Evolutionary conservation across 1,284 basidiomycete species (phyloP).

Genomic region (Mycena sp.): DNA sequence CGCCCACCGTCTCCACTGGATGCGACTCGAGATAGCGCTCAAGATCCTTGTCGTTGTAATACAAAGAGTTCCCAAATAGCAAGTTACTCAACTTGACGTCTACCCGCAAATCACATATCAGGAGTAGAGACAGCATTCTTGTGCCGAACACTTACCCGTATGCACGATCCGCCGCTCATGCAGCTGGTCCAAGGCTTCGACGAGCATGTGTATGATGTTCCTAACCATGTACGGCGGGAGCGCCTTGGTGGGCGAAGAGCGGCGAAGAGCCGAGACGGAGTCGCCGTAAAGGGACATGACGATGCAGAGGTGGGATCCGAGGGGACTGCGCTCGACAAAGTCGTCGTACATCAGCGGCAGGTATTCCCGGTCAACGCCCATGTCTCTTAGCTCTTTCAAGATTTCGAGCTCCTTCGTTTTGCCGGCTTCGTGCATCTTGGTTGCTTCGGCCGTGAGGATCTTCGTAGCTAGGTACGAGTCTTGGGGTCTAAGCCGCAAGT

Average conservation of each 20-base stretch:
- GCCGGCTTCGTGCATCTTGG: not conserved
- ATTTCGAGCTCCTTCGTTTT: not conserved
- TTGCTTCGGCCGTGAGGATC: constrained; percentile 12
- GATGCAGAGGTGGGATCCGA: constrained; percentile 13
- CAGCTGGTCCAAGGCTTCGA: constrained; percentile 18
- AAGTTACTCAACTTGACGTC: constrained; percentile 18
- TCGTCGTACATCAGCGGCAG: not conserved
- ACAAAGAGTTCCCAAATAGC: constrained; percentile 3
- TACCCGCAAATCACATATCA: not conserved
- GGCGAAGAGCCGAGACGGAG: constrained; percentile 18
- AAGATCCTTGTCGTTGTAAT: not conserved
- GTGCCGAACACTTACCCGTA: constrained; percentile 4
- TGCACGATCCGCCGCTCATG: constrained; percentile 10
- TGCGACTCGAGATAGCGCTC: not conserved
- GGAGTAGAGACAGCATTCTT: too few relatives aligned
- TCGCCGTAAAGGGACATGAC: constrained; percentile 2
- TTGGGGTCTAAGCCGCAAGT: not conserved
- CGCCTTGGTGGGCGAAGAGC: constrained; percentile 17
- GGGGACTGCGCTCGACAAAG: not conserved
- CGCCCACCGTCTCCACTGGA: not conserved
- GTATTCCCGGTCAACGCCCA: not conserved
- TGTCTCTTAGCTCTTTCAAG: not conserved
- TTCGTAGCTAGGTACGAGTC: not conserved
- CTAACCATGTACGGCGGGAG: constrained; percentile 9
- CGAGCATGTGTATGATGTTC: constrained; percentile 8